A percentile compares a stretch with the other conserved stretches of the same genome.
Evolutionary conservation across 2,329 filamentous ascomycete species (phyloP).

Genomic region (Exserohilum turcica): DNA sequence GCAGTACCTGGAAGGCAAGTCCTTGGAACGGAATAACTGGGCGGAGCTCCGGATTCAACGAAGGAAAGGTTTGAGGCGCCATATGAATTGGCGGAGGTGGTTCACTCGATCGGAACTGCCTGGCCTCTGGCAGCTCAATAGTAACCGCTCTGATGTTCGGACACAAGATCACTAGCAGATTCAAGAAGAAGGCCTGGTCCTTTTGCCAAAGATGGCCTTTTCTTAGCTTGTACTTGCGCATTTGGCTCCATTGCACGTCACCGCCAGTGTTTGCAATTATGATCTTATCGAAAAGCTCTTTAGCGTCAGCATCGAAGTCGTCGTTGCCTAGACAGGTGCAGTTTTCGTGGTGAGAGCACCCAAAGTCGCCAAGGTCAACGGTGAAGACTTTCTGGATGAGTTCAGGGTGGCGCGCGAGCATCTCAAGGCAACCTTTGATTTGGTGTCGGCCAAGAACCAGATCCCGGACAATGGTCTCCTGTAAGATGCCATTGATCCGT

Average conservation of each 20-base stretch:
- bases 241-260: not conserved
- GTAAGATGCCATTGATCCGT: slow-evolving; percentile 15
- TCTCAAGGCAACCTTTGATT: slow-evolving; percentile 16
- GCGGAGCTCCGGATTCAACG: slow-evolving; percentile 4
- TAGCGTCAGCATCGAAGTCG: not conserved
- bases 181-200: slow-evolving; percentile 15
- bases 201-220: slow-evolving; percentile 6
- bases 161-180: slow-evolving; percentile 15
- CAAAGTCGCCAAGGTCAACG: slow-evolving; percentile 22
- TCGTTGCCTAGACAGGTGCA: slow-evolving; percentile 3
- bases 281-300: slow-evolving; percentile 1
- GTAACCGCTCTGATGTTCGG: slow-evolving; percentile 20
- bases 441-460: slow-evolving; percentile 13
- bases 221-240: not conserved
- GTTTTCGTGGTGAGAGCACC: not conserved
- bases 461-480: slow-evolving; percentile 19
- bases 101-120: not conserved
- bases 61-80: not conserved
- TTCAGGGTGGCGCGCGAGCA: slow-evolving; percentile 11
- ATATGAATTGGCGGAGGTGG: not conserved
- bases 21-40: slow-evolving; percentile 15
- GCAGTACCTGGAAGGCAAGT: slow-evolving; percentile 5
- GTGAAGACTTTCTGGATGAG: slow-evolving; percentile 15
- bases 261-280: slow-evolving; percentile 4
- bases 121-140: slow-evolving; percentile 15